These are phyloP conservation scores for Colletotrichum godetiae DNA, from an alignment of 2,329 filamentous ascomycete genomes.

Conservation along the genomic window DNA sequence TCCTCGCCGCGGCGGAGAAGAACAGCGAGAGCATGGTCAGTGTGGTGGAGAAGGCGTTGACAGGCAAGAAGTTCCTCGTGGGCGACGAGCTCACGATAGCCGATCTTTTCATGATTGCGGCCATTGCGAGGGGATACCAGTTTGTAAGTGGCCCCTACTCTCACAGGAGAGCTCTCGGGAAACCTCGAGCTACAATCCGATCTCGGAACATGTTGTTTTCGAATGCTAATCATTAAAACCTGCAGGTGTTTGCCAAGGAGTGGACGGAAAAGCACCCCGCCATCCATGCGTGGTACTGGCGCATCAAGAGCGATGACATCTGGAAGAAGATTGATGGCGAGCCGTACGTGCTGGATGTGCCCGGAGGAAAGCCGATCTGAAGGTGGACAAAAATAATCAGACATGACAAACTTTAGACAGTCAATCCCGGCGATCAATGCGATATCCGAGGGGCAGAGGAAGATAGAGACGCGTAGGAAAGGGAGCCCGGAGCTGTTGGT, in stretches of 20 bases:
- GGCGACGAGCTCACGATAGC: constrained; percentile 23
- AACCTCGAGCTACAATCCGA: not conserved
- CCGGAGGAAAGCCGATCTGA: constrained; percentile 28
- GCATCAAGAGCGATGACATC: constrained; percentile 27
- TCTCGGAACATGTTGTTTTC: not conserved
- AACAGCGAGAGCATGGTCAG: constrained; percentile 27
- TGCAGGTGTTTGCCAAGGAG: constrained; percentile 25
- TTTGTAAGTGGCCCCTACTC: constrained; percentile 1
- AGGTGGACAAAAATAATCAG: not conserved
- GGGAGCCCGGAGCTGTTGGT: not conserved
- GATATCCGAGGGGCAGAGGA: not conserved
- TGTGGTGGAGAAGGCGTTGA: constrained; percentile 26
- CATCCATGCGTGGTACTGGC: constrained; percentile 23
- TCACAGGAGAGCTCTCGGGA: not conserved
- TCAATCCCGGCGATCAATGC: not conserved
- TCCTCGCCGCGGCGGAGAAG: constrained; percentile 22
- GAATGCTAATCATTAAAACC: not conserved
- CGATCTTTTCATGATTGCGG: constrained; percentile 14
- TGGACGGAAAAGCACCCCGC: constrained; percentile 21
- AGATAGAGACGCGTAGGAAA: not conserved
- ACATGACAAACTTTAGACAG: not conserved
- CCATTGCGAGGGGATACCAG: constrained; percentile 23
- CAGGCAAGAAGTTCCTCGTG: constrained; percentile 27
- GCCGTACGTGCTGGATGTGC: constrained; percentile 21
- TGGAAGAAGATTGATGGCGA: constrained; percentile 29